Evolutionary conservation across 2,329 filamentous ascomycete genomes (phyloP), one percentile per base, ranked within the genome.

Genomic region (Didymella pinodella): DNA sequence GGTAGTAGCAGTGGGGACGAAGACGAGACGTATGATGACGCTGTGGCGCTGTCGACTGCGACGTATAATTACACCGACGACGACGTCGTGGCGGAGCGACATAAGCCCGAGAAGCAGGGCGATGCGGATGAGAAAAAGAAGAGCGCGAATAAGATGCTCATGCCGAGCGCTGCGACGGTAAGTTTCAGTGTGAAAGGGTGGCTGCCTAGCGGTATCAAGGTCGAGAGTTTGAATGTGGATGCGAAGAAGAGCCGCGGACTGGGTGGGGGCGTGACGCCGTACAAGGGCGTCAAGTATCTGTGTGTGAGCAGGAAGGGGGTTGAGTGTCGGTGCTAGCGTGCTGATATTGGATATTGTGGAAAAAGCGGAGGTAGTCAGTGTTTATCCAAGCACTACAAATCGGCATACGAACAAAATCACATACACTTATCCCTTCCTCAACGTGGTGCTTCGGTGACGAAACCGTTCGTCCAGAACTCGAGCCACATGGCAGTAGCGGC

Each of bases 241-340:
- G 82, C 86, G n/a, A 89, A 91, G 75, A 93, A 89, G 79, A 96
- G 92, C 77, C 86, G 89, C 57, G 95, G 95, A 0, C 71, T 99
- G 45, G 92, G 92, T 0, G 92, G 96, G 65, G 88, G 90, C 2
- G 88, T 98, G 38, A 96, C 93, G 79, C 95, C 95, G 25, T 98
- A 97, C 79, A 99, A 98, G 80, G 95, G 95, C 1, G 95, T 99
- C 65, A 99, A 99, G 79, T 99, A 99, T 78, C 76, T 99, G 68
- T 97, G 93, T 66, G 85, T 88, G 12, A 87, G 85, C 72, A 78
- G 80, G 57, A 80, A 80, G 64, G 87, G 87, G 0, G 76, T 85
- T 4, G 83, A 85, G 60, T 68, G 41, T 44, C 41, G 41, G 14
- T 44, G 41, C 10, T 44, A 28, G 16, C 12, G 22, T 2, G 22